phyloP scores from a whole-genome alignment of 176 grass and related monocot species.

The Oropetium thomaeum region DNA sequence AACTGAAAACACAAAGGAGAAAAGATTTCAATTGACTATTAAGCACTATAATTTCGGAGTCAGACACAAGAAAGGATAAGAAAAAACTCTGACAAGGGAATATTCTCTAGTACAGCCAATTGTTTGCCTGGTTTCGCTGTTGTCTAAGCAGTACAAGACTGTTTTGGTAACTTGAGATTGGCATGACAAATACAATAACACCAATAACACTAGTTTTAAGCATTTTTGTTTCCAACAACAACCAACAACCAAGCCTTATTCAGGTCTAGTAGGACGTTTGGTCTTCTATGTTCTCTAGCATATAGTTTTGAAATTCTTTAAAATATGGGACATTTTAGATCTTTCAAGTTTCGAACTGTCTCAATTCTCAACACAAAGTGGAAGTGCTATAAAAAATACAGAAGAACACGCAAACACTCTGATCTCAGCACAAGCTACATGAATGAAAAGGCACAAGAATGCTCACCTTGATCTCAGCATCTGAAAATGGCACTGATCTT shows the following conservation, averaged over 20 bases:
- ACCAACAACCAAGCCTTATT: no score
- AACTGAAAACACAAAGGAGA: background rate
- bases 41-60: background rate
- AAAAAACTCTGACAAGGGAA: background rate
- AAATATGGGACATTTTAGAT: background rate
- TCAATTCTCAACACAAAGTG: background rate
- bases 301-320: background rate
- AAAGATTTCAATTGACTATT: background rate
- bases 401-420: background rate
- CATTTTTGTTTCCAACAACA: background rate
- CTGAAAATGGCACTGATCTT: constrained; percentile 65
- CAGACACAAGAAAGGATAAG: background rate
- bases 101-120: background rate
- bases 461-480: constrained; percentile 80
- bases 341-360: background rate
- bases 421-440: background rate
- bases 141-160: background rate
- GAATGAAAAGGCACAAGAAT: constrained; percentile 29
- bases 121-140: background rate
- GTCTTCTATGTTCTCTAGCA: background rate
- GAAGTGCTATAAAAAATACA: background rate
- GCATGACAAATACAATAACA: background rate
- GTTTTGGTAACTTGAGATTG: background rate
- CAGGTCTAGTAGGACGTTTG: background rate
- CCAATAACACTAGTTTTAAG: background rate